A percentile compares a stretch with the other conserved stretches of the same genome.
Evolutionary conservation across 108 stramenopile species (phyloP).

Genomic region (Parmales sp.): DNA sequence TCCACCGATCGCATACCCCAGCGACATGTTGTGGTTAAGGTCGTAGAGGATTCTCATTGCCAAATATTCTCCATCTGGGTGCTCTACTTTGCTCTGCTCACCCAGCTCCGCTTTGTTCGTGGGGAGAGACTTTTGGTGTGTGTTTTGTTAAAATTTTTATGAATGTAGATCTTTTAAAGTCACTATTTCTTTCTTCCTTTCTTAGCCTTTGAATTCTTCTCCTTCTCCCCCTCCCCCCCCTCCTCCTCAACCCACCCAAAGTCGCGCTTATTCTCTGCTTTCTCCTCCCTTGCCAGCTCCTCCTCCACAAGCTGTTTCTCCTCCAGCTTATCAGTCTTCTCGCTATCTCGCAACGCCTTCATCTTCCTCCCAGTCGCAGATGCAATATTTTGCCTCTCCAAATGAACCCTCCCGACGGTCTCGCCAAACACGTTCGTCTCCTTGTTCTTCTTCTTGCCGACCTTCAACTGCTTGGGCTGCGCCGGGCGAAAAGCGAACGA

Average conservation of each 20-base stretch:
- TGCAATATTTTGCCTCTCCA: conserved; percentile 89
- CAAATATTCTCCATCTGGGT: no score
- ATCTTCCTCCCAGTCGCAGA: conserved; percentile 63
- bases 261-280: conserved; percentile 12
- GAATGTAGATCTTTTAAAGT: not conserved
- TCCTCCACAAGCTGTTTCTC: conserved; percentile 60
- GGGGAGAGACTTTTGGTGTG: no score
- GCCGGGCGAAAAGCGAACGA: no score
- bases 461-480: conserved; percentile 20
- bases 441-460: conserved; percentile 82
- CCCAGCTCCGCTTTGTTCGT: no score
- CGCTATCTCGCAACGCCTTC: conserved; percentile 74
- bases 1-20: no score
- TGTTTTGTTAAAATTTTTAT: no score
- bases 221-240: conserved; percentile 6
- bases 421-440: conserved; percentile 90
- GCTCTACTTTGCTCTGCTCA: no score
- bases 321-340: conserved; percentile 53
- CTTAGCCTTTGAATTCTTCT: not conserved
- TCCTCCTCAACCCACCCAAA: not conserved
- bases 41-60: no score
- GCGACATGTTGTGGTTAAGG: no score
- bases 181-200: not conserved
- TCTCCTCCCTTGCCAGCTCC: conserved; percentile 57
- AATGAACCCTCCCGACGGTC: conserved; percentile 86